Base-by-base conservation (phyloP, 2,329 filamentous ascomycete species). In the Penicillium paneum region DNA sequence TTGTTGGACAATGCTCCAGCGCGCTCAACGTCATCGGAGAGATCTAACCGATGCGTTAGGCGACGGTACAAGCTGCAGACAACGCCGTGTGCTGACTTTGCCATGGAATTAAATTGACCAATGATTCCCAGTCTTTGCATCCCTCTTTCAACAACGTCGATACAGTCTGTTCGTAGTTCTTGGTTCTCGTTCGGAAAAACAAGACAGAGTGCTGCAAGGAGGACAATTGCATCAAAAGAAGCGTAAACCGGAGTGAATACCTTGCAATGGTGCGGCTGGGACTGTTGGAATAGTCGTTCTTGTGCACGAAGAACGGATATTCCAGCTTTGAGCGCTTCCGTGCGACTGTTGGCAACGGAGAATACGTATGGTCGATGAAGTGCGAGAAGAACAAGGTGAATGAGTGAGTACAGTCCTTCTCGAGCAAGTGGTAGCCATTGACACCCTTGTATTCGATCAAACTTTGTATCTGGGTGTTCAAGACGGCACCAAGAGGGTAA, bases 281-380 rank as follows among this genome's bases (percentile, higher is more conserved):
- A 52, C 34, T 51, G 21, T 15, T 53, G 8, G 38, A 63, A 59
- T 10, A 64, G 46, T 50, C 58, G 54, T 31, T 57, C 55, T 28
- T 64, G 61, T 15, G 55, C 43, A 34, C 19, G 31, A 28, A 58
- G 52, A 57, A 64, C 59, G 40, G 34, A 29, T 24, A 32, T 45
- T 21, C 57, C 57, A 32, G 60, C 54, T 34, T 59, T 54, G 10
- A 62, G 12, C 8, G 56, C 61, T 43, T 58, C 58, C 10, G 31
- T 54, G 45, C 58, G 54, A 52, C 60, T 59, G 13, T 49, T 52
- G n/a, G 55, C 38, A 15, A 54, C 36, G 5, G 58, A 59, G 45
- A 63, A 63, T 40, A 63, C 56, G 36, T 45, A 63, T 0, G 60
- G 58, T 49, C 60, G 55, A 47, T 63, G 60, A 38, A 63, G 54